Evolutionary conservation across 768 basidiomycete genomes (phyloP).

Genomic region (Pleurotus pulmonarius): DNA sequence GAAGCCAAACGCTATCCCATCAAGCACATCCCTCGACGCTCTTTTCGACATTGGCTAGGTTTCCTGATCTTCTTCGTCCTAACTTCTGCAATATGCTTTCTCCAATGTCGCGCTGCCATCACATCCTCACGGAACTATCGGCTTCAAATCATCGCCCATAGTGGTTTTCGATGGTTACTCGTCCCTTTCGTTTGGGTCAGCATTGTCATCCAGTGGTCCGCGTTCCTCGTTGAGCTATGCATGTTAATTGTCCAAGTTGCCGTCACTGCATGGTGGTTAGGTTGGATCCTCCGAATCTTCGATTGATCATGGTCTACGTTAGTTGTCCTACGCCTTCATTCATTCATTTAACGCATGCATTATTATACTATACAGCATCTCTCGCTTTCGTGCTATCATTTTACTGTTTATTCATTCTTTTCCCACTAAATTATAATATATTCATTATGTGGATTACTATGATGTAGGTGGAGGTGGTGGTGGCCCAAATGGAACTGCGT

Average conservation of each 20-base stretch:
- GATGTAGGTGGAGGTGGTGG: neutral
- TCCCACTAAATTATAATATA: constrained; percentile 4
- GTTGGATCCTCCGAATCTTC: constrained; percentile 60
- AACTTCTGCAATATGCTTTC: constrained; percentile 43
- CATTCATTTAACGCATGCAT: neutral
- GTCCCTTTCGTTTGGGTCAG: constrained; percentile 63
- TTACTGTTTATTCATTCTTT: constrained; percentile 3
- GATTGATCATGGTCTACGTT: neutral
- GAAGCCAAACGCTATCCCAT: constrained; percentile 67
- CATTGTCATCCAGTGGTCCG: constrained; percentile 65
- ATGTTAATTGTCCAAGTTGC: constrained; percentile 57
- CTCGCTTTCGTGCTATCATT: constrained; percentile 7
- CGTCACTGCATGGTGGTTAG: constrained; percentile 70
- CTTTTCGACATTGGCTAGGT: constrained; percentile 65
- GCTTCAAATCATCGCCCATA: constrained; percentile 54
- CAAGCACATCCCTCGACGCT: constrained; percentile 53
- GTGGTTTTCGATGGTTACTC: constrained; percentile 58
- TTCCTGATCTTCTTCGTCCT: constrained; percentile 48
- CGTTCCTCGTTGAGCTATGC: constrained; percentile 54
- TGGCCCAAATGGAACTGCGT: neutral
- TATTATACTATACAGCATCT: constrained; percentile 6
- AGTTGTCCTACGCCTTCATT: neutral
- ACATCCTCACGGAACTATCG: constrained; percentile 51
- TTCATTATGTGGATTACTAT: neutral
- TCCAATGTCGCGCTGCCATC: constrained; percentile 58